Evolutionary conservation across 192 early-diverging fungal species (phyloP), one percentile per base, ranked within the genome.

Genomic region (Backusella westeae): DNA sequence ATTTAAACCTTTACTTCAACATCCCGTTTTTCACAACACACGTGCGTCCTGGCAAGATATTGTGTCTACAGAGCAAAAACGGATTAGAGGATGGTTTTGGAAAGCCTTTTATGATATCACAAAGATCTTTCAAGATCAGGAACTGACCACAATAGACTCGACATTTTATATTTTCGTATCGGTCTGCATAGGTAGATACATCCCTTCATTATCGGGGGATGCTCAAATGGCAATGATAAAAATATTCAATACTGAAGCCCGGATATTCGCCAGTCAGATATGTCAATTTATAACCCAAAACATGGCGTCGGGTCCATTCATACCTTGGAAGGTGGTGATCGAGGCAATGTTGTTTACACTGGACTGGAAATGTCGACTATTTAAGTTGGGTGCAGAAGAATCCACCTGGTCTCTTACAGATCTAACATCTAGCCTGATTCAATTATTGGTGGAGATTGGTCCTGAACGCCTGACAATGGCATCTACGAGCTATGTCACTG

Each of bases 351-450:
- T 63, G 29, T 63, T 63, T 14, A 26, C 12, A 63, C 12, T 63
- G 56, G 56, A 63, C n/a, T 63, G 56, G 56, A 63, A 63, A 29
- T 63, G 56, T 63, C 56, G 56, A 63, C 29, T 63, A 9, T 26
- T 23, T 12, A 8, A 63, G 26, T 63, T 63, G 23, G 56, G 56
- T 26, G 56, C 56, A 63, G 56, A 63, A 1, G 23, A 63, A 29
- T 23, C 2, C 4, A 14, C 1, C 12, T 63, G 56, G 56, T 4
- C 56, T 3, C 23, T 63, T 12, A 63, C 56, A 63, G 56, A 63
- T 1, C 26, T 63, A 29, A 63, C 56, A 29, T 63, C 56, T 23
- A 63, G 12, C 8, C 26, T 63, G 56, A 29, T 63, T 12, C 56
- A 63, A 9, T 3, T 63, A 29, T 29, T 63, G 23, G 56, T 63